Percentiles rank a stretch among this genome's conserved stretches.
These are phyloP conservation scores for Peronospora tabacina DNA, from an alignment of 352 stramenopile species.

Conservation along the genomic window DNA sequence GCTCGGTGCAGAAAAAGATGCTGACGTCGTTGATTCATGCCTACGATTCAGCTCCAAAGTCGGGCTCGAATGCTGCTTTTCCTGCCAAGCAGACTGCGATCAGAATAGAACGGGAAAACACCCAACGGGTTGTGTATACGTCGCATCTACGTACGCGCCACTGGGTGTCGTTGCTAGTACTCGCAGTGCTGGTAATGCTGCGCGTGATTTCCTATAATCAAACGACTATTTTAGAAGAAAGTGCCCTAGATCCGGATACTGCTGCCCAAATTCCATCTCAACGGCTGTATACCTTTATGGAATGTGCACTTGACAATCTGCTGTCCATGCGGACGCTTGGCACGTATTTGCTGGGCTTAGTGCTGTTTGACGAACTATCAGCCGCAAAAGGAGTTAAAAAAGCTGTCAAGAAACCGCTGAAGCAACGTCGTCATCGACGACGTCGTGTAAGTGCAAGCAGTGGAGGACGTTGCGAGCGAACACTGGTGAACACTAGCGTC, in stretches of 20 bases:
- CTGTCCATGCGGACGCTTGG: slow-evolving; percentile 45
- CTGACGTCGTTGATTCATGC: slow-evolving; percentile 13
- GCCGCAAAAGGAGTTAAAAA: slow-evolving; percentile 19
- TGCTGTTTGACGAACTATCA: slow-evolving; percentile 47
- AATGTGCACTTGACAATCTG: slow-evolving; percentile 36
- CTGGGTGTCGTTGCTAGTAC: slow-evolving; percentile 32
- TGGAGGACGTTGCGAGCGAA: slow-evolving; percentile 7
- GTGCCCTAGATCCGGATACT: slow-evolving; percentile 1
- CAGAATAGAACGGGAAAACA: background rate
- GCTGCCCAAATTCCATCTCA: slow-evolving; percentile 1
- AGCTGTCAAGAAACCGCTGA: slow-evolving; percentile 2
- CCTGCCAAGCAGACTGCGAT: background rate
- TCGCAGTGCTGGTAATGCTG: slow-evolving; percentile 30
- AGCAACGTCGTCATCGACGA: slow-evolving; percentile 16
- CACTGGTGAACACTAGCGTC: slow-evolving; percentile 20
- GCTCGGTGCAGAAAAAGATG: slow-evolving; percentile 24
- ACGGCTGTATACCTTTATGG: slow-evolving; percentile 25
- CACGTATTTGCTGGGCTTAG: slow-evolving; percentile 41
- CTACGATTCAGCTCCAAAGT: slow-evolving; percentile 4
- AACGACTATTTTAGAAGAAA: slow-evolving; percentile 23
- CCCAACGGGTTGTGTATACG: slow-evolving; percentile 7
- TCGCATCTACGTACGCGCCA: slow-evolving; percentile 51
- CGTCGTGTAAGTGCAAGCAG: slow-evolving; percentile 12
- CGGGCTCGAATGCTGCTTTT: background rate
- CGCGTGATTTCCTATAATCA: slow-evolving; percentile 35